Percentiles rank a stretch among this genome's conserved stretches.
phyloP scores from a whole-genome alignment of 805 yeast species.

The Starmerella potacharoeniae region DNA sequence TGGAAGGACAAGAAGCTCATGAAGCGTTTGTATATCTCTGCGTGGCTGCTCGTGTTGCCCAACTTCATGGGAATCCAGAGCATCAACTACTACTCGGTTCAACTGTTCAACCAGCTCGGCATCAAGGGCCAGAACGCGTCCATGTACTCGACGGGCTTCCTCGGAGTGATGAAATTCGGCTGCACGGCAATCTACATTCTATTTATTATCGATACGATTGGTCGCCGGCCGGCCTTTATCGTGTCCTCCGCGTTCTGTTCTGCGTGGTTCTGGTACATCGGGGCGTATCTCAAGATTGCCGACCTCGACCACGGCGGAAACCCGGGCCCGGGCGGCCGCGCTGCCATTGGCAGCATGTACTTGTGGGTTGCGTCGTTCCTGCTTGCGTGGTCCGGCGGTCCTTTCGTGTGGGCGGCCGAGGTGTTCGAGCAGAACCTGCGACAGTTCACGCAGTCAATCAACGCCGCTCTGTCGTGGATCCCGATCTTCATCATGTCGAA shows the following conservation, averaged over 20 bases:
- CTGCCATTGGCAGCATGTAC: slow-evolving; percentile 10
- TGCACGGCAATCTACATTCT: slow-evolving; percentile 8
- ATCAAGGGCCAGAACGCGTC: slow-evolving; percentile 9
- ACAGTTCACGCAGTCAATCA: slow-evolving; percentile 8
- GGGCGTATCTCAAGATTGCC: slow-evolving; percentile 7
- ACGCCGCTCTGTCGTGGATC: slow-evolving; percentile 9
- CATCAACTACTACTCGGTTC: slow-evolving; percentile 10
- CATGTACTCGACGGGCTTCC: slow-evolving; percentile 11
- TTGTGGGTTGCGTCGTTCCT: slow-evolving; percentile 11
- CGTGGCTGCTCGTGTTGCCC: slow-evolving; percentile 8
- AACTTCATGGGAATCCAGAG: slow-evolving; percentile 15
- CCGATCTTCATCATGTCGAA: slow-evolving; percentile 13
- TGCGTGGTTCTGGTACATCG: slow-evolving; percentile 12
- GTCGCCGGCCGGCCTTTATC: slow-evolving; percentile 8
- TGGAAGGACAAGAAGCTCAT: background rate
- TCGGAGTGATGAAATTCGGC: slow-evolving; percentile 10
- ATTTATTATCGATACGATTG: slow-evolving; percentile 8
- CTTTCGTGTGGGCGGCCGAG: slow-evolving; percentile 13
- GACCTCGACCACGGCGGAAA: background rate
- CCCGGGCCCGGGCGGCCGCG: slow-evolving; percentile 6
- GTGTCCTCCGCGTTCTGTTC: slow-evolving; percentile 8
- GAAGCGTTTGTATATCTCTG: slow-evolving; percentile 4
- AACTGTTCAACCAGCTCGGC: slow-evolving; percentile 11
- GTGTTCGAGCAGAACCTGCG: slow-evolving; percentile 9
- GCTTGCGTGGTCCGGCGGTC: slow-evolving; percentile 12